Evolutionary conservation across 164 flowering plant genomes (phyloP).

Genomic region (Liriodendron chinense): DNA sequence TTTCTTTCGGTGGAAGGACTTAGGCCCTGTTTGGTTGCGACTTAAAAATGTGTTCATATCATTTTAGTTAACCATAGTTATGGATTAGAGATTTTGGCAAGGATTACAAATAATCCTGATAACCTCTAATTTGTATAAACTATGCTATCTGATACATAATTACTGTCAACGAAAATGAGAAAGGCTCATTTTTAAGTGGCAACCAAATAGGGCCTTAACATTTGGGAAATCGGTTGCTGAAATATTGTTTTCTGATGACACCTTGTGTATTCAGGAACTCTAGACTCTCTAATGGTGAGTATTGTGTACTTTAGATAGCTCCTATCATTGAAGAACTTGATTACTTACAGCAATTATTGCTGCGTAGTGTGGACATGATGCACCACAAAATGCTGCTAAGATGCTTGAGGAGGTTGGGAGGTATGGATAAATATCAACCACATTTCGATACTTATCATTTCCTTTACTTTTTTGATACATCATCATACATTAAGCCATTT

Average conservation of each 20-base stretch:
- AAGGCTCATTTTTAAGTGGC: background rate
- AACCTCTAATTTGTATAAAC: background rate
- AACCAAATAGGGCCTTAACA: background rate
- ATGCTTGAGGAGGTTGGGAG: conserved; percentile 81
- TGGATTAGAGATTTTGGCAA: background rate
- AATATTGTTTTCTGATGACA: conserved; percentile 6
- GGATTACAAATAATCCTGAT: background rate
- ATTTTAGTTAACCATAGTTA: background rate
- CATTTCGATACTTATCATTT: conserved; percentile 16
- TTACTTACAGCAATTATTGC: conserved; percentile 18
- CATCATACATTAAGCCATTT: conserved; percentile 54
- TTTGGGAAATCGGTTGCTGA: conserved; percentile 9
- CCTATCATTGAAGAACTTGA: conserved; percentile 6
- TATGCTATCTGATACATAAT: too few species aligned
- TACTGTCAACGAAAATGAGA: conserved; percentile 81
- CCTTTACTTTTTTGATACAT: conserved; percentile 37
- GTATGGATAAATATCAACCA: conserved; percentile 26
- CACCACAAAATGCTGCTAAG: conserved; percentile 52
- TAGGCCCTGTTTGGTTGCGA: background rate
- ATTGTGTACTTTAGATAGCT: conserved; percentile 8
- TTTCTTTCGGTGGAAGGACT: background rate
- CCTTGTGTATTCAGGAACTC: conserved; percentile 57
- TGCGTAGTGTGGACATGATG: conserved; percentile 69
- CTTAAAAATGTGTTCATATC: background rate
- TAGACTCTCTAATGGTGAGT: conserved; percentile 89